These are phyloP conservation scores for Trapa incisa DNA, from an alignment of 345 rosid species.

Conservation along the genomic window DNA sequence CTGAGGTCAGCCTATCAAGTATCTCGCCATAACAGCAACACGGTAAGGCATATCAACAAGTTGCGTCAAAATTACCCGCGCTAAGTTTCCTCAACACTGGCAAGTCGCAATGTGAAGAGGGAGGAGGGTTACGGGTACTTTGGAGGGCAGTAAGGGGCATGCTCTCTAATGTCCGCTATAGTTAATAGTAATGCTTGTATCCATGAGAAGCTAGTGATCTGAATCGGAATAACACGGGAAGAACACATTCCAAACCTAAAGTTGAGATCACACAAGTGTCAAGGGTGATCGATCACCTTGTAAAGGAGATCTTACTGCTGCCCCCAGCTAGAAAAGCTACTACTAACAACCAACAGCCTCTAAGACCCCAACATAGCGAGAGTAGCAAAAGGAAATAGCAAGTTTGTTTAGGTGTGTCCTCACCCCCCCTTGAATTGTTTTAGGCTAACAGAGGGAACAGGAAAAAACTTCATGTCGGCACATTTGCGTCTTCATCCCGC, in stretches of 20 bases:
- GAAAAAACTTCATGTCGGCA: conserved; percentile 12
- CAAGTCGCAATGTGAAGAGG: conserved; percentile 2
- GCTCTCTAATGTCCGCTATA: too few relatives aligned
- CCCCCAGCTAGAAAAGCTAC: neutral
- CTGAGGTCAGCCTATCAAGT: conserved; percentile 61
- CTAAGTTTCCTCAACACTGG: too few relatives aligned
- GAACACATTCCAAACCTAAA: neutral
- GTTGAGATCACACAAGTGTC: neutral
- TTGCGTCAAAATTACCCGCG: conserved; percentile 23
- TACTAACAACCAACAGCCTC: neutral
- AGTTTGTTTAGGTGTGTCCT: neutral
- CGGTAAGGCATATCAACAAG: conserved; percentile 30
- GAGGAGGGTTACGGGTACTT: conserved; percentile 30
- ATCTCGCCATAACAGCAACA: conserved; percentile 55
- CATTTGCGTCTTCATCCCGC: conserved; percentile 16
- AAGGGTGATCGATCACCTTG: neutral
- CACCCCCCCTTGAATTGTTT: neutral
- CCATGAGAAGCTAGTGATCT: neutral
- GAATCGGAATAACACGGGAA: neutral
- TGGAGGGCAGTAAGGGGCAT: conserved; percentile 1
- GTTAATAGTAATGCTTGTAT: too few relatives aligned
- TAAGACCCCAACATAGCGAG: neutral
- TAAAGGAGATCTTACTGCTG: neutral
- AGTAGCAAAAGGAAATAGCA: neutral
- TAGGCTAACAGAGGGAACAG: neutral